Conservation (phyloP, 2,329 filamentous ascomycete genomes). For the Lachnellula occidentalis region DNA sequence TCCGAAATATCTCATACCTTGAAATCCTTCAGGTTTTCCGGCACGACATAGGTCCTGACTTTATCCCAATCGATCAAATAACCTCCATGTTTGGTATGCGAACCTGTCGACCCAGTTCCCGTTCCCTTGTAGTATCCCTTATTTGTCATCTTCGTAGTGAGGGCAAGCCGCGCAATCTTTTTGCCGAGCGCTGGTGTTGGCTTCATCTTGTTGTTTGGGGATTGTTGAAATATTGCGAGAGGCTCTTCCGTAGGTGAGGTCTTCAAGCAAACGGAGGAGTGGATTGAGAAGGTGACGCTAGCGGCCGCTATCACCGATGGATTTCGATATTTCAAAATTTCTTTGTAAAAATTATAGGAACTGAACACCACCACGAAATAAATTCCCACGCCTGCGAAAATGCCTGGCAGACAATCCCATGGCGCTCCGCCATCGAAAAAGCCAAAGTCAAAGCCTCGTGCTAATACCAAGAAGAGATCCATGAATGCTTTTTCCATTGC, state of each 20-base stretch:
- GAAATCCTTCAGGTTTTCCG: constrained; percentile 61
- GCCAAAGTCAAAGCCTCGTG: constrained; percentile 34
- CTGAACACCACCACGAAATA: constrained; percentile 4
- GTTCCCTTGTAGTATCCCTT: constrained; percentile 98
- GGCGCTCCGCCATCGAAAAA: constrained; percentile 27
- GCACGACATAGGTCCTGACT: constrained; percentile 86
- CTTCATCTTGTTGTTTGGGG: constrained; percentile 44
- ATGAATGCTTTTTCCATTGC: constrained; percentile 60
- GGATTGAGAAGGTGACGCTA: constrained; percentile 12
- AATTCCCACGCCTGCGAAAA: constrained; percentile 14
- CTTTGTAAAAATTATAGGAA: not conserved
- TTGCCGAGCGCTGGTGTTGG: constrained; percentile 63
- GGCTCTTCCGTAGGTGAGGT: no score
- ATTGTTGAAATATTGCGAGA: not conserved
- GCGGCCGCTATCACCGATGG: constrained; percentile 12
- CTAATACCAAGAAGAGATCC: constrained; percentile 40
- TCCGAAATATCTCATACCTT: constrained; percentile 48
- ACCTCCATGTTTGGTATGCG: constrained; percentile 75
- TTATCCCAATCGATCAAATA: constrained; percentile 82
- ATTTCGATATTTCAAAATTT: not conserved
- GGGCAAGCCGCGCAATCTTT: constrained; percentile 66
- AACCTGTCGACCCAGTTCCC: constrained; percentile 79
- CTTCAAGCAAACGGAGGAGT: not conserved
- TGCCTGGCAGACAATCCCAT: constrained; percentile 33
- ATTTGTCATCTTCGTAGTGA: constrained; percentile 90